Percentiles rank a stretch among this genome's conserved stretches.
Evolutionary conservation across 2,329 filamentous ascomycete species (phyloP).

Genomic region (Emericellopsis atlantica): DNA sequence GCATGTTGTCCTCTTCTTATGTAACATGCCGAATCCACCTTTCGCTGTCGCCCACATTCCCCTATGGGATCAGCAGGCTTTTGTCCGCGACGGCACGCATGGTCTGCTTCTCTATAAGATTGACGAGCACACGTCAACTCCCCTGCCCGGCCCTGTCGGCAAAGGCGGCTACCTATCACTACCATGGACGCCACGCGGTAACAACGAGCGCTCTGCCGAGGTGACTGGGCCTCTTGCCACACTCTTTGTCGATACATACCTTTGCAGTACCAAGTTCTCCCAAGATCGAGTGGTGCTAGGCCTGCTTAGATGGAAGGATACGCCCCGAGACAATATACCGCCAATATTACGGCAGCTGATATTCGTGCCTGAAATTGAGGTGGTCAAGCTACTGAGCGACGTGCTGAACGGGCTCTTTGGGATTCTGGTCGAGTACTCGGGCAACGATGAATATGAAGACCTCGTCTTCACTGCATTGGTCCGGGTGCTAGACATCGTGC

Average conservation of each 20-base stretch:
- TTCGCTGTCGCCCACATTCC: constrained; percentile 91
- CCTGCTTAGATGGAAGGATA: constrained; percentile 75
- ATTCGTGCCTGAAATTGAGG: constrained; percentile 93
- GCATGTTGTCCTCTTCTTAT: constrained; percentile 81
- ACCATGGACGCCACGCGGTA: constrained; percentile 62
- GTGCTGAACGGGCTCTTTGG: constrained; percentile 88
- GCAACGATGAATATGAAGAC: constrained; percentile 85
- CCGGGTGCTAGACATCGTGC: constrained; percentile 81
- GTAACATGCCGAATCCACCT: constrained; percentile 74
- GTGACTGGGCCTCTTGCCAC: constrained; percentile 69
- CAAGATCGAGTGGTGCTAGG: constrained; percentile 81
- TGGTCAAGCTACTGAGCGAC: constrained; percentile 83
- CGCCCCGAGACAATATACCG: constrained; percentile 57
- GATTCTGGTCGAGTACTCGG: constrained; percentile 81
- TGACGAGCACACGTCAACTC: constrained; percentile 74
- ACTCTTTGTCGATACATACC: constrained; percentile 68
- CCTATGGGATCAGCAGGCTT: constrained; percentile 84
- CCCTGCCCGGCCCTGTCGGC: constrained; percentile 47
- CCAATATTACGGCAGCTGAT: constrained; percentile 69
- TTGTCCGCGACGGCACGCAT: constrained; percentile 75
- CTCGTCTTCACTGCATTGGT: constrained; percentile 84
- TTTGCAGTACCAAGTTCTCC: constrained; percentile 91
- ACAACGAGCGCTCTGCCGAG: constrained; percentile 57
- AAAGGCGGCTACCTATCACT: constrained; percentile 79
- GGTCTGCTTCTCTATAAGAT: constrained; percentile 76